Conservation (phyloP, 1,284 basidiomycete genomes). For the Xerocomus nothofagi region DNA sequence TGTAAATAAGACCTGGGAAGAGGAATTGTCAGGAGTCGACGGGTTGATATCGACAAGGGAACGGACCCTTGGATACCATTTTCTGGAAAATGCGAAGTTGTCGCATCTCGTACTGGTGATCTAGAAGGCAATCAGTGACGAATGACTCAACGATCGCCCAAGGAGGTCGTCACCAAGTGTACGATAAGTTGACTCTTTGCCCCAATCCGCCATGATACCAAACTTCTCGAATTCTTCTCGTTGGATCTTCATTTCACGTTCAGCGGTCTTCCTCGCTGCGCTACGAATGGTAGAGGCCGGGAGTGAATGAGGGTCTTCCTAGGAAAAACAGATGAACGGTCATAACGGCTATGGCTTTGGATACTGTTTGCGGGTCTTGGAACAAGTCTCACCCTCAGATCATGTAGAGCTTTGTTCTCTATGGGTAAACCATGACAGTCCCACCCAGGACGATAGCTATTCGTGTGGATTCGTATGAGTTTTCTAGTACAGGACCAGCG, state of each 20-base stretch:
- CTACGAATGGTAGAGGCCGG: constrained; percentile 66
- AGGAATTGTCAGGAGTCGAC: not conserved
- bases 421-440: constrained; percentile 99
- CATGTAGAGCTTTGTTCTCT: constrained; percentile 86
- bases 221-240: constrained; percentile 80
- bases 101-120: constrained; percentile 84
- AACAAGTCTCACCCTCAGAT: constrained; percentile 56
- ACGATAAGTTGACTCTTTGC: constrained; percentile 73
- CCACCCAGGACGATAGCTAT: constrained; percentile 93
- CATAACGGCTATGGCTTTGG: not conserved
- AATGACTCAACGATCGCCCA: not conserved
- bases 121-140: constrained; percentile 40
- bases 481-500: not conserved
- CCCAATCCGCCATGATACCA: constrained; percentile 95
- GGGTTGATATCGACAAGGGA: not conserved
- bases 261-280: constrained; percentile 75
- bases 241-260: constrained; percentile 76
- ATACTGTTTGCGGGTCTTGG: not conserved
- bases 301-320: constrained; percentile 56
- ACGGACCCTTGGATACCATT: constrained; percentile 84
- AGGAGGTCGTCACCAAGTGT: constrained; percentile 64
- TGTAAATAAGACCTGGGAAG: constrained; percentile 72
- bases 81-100: constrained; percentile 86
- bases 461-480: constrained; percentile 9
- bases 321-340: constrained; percentile 14